Percentiles rank a stretch among this genome's conserved stretches.
Conservation (phyloP, 306 rosid species). For the Vigna reflexopilosa region DNA sequence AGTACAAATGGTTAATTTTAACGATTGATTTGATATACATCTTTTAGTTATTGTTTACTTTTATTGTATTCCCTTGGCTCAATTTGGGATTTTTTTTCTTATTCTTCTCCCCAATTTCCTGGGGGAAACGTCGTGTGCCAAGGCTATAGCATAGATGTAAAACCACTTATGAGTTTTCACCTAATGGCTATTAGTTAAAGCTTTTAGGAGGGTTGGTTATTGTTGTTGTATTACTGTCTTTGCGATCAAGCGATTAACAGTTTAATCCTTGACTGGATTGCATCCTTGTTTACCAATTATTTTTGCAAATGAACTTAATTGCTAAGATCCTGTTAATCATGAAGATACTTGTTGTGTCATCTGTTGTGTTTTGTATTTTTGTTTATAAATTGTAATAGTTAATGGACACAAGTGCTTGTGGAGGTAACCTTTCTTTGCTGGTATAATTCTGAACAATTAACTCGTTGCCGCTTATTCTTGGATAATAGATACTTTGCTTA, state of each 20-base stretch:
- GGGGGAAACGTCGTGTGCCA: conserved; percentile 2
- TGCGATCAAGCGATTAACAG: background rate
- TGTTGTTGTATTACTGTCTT: background rate
- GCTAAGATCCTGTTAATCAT: background rate
- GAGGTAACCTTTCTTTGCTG: background rate
- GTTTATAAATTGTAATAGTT: conserved; percentile 13
- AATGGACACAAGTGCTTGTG: conserved; percentile 8
- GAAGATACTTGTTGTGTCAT: background rate
- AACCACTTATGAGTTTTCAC: background rate
- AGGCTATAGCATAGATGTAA: background rate
- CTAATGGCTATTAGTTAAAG: background rate
- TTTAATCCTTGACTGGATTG: background rate
- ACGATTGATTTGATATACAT: conserved; percentile 14
- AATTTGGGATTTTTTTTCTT: background rate
- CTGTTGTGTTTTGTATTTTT: background rate
- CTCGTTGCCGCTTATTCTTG: background rate
- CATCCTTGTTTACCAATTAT: background rate
- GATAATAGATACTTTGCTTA: background rate
- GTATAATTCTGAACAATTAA: background rate
- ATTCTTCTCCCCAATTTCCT: background rate
- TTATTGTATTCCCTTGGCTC: background rate
- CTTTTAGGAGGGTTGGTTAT: background rate
- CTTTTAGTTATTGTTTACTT: conserved; percentile 1
- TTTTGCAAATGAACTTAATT: background rate
- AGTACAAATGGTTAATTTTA: background rate